Evolutionary conservation across 352 stramenopile genomes (phyloP), one percentile per base, ranked within the genome.

Genomic region (Elongisporangium senticosum): DNA sequence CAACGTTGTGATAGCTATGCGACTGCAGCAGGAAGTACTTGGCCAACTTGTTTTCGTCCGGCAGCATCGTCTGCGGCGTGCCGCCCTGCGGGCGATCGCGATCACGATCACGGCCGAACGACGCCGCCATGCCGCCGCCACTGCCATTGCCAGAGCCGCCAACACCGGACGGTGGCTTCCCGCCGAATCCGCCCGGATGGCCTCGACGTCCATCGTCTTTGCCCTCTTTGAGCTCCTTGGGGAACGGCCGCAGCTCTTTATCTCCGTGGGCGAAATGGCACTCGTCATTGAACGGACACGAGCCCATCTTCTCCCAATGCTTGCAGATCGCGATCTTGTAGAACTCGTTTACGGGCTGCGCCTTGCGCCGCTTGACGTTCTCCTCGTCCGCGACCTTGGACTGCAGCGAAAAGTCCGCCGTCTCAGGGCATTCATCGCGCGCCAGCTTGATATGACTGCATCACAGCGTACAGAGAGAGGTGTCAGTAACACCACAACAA

Each of bases 311-410:
- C 52, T 94, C 87, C 80, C 95, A 98, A 67, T 99, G 96, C 65
- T 99, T 99, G 74, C 96, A 99, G 43, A 99, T 94, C 54, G 87
- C 89, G 51, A 98, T 97, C 69, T 98, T 98, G 75, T 92, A 99
- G 64, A 98, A 98, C 75, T 98, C 96, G 71, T 98, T 98, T 24
- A 94, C 83, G 8, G 87, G 87, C 58, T 96, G 87, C 24, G 83
- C 82, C 64, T 95, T 93, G 40, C 83, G 74, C 20, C 86, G 84
- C 70, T 95, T 83, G 56, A 94, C 70, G 69, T 89, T 89, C 75
- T 97, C 86, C 83, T 97, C 83, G 74, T 98, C 74, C 11, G 85
- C 83, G 49, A 89, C 84, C 68, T 95, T 95, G 77, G 83, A 91
- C 74, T 90, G 83, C 67, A 98, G 64, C 24, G 90, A 90, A 68